Base-by-base conservation (phyloP, 1,284 basidiomycete genomes). In the Ustilago loliicola region DNA sequence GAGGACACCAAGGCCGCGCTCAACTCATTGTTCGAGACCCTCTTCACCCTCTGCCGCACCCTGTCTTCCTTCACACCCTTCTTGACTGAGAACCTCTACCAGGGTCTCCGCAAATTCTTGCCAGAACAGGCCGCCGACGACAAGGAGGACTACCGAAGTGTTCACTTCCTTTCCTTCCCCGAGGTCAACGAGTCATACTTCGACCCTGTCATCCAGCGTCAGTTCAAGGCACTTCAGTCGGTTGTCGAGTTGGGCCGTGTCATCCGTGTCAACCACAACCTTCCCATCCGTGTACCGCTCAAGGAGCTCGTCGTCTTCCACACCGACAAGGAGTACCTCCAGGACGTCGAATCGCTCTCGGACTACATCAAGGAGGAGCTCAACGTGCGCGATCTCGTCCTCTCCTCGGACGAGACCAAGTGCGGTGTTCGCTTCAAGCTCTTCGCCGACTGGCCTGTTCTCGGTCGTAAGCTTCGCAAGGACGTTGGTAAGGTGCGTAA, bases 11-110 rank as follows among this genome's bases (percentile, higher is more conserved):
- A 92, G 19, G 89, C 92, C 13, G 97, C 96, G 13, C 89, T 99
- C 83, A 98, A 99, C 87, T 97, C 96, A 21, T 89, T 99, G 45
- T 98, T 98, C 87, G 97, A 99, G 88, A 91, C 96, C 0, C 88
- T 99, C 47, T 93, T 95, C 87, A 99, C 96, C 1, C 89, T 99
- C 40, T 97, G 94, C 87, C 90, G 94, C 60, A 98, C 96, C 9
- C 94, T 98, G 94, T 96, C 96, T 10, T 96, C 96, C 1, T 99
- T 98, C 87, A 98, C 96, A 5, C 97, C 97, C 0, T 99, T 98
- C 91, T 89, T 98, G 84, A 96, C 95, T 3, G 97, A 99, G 88
- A 98, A 93, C 88, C 90, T 99, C 77, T 99, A 98, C 88, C 97
- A 99, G 87, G 91, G 93, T 50, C 89, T 99, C 51, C 91, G 92